Evolutionary conservation across 805 yeast species (phyloP), one percentile per base, ranked within the genome.

Genomic region (Komagataella mondaviorum): DNA sequence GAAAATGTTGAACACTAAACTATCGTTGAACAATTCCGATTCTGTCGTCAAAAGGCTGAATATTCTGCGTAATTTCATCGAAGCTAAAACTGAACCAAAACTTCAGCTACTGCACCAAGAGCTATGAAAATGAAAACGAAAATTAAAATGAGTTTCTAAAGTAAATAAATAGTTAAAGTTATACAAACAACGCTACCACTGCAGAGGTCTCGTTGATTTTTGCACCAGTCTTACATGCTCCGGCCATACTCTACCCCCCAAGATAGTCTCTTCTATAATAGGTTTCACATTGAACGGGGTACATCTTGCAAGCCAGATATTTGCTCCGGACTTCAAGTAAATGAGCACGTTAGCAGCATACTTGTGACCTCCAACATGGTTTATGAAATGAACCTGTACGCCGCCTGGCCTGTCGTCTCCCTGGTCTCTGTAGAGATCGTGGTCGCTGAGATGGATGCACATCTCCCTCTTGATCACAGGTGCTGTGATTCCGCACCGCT

Each of bases 291-390:
- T 86, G 50, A 73, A 72, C 3, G 98, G 98, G 3, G 78, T 73
- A 51, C 95, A 83, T 54, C 91, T 75, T 1, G 95, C 99, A 61
- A 88, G 70, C 97, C 97, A 89, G 24, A 89, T 77, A 53, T 83
- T 81, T 56, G 86, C 85, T 5, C 93, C 95, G 8, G 77, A 68
- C 55, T 75, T 80, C 56, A 81, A 68, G 62, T 88, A 89, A 14
- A 91, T 77, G 50, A 88, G 73, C 3, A 88, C 85, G 63, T 91
- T 91, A 2, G 97, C 97, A 1, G 93, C 88, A 66, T 72, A 93
- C 65, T 93, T 93, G 67, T 91, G 99, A 4, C 98, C 98, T 6
- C 99, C 99, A 23, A 91, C 85, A 64, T 91, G 99, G 60, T 87
- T 89, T 30, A 85, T 76, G 58, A 64, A 89, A 1, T 76, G 71